Evolutionary conservation across 352 stramenopile species (phyloP).

Genomic region (Phytophthora ohioensis): DNA sequence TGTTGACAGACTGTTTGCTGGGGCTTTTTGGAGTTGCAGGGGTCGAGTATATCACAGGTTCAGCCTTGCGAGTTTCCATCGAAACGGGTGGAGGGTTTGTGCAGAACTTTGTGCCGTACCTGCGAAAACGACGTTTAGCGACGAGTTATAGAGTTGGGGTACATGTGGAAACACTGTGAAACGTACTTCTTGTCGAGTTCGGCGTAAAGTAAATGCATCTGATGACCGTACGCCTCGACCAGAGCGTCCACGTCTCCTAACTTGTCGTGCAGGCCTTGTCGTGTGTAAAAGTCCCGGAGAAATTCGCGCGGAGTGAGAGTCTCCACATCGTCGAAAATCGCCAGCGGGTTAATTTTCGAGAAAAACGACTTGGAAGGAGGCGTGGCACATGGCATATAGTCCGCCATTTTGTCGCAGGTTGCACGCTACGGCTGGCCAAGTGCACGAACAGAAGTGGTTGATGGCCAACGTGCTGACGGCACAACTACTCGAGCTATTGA

Average conservation of each 20-base stretch:
- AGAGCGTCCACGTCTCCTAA: conserved; percentile 75
- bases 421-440: no score
- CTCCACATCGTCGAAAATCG: conserved; percentile 62
- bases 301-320: conserved; percentile 67
- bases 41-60: conserved; percentile 32
- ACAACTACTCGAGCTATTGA: conserved; percentile 9
- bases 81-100: conserved; percentile 58
- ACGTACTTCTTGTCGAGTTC: conserved; percentile 79
- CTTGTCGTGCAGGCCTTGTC: conserved; percentile 67
- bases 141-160: not conserved
- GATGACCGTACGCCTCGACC: conserved; percentile 57
- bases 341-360: conserved; percentile 62
- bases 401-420: conserved; percentile 18
- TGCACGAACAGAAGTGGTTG: not conserved
- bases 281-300: conserved; percentile 79
- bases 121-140: conserved; percentile 19
- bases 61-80: conserved; percentile 39
- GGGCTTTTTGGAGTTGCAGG: conserved; percentile 43
- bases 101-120: conserved; percentile 70
- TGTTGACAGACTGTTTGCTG: conserved; percentile 64
- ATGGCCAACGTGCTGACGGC: not conserved
- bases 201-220: conserved; percentile 64
- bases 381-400: conserved; percentile 24
- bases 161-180: not conserved
- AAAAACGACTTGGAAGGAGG: conserved; percentile 49